Conservation (phyloP, 768 basidiomycete genomes). For the Mycena alexandri region DNA sequence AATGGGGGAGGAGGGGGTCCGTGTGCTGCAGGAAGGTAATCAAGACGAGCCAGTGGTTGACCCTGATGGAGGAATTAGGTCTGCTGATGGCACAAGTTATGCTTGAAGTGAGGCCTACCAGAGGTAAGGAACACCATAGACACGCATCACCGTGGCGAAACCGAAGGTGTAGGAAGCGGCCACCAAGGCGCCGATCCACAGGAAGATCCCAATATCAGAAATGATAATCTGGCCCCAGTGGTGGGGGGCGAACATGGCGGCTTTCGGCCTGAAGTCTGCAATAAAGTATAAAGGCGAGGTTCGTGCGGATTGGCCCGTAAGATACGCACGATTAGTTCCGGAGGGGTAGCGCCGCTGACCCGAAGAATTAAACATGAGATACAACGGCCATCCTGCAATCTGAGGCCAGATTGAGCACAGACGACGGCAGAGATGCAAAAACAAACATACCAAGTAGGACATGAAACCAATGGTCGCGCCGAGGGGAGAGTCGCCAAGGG, state of each 20-base stretch:
- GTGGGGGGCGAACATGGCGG: constrained; percentile 87
- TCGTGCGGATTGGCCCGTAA: background rate
- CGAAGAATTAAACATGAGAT: constrained; percentile 85
- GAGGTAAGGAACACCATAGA: constrained; percentile 92
- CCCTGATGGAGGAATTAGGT: constrained; percentile 54
- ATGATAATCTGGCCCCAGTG: constrained; percentile 82
- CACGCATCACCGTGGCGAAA: constrained; percentile 77
- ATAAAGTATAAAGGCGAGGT: background rate
- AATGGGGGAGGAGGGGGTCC: constrained; percentile 94
- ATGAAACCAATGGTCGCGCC: constrained; percentile 67
- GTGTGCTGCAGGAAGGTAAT: constrained; percentile 99
- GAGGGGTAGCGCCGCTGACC: constrained; percentile 87
- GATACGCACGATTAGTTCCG: constrained; percentile 80
- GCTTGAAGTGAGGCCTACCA: constrained; percentile 59
- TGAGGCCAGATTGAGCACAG: constrained; percentile 40
- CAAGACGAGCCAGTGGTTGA: constrained; percentile 94
- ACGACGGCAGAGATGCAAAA: background rate
- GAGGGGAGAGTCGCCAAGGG: constrained; percentile 92
- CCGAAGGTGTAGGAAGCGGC: constrained; percentile 71
- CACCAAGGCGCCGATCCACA: constrained; percentile 76
- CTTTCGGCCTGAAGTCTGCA: constrained; percentile 77
- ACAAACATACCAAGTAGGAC: constrained; percentile 68
- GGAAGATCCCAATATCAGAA: constrained; percentile 84
- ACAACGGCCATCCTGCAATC: constrained; percentile 89
- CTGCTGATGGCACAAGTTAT: background rate